Evolutionary conservation across 768 basidiomycete species (phyloP).

Genomic region (Hygrophorus russula): DNA sequence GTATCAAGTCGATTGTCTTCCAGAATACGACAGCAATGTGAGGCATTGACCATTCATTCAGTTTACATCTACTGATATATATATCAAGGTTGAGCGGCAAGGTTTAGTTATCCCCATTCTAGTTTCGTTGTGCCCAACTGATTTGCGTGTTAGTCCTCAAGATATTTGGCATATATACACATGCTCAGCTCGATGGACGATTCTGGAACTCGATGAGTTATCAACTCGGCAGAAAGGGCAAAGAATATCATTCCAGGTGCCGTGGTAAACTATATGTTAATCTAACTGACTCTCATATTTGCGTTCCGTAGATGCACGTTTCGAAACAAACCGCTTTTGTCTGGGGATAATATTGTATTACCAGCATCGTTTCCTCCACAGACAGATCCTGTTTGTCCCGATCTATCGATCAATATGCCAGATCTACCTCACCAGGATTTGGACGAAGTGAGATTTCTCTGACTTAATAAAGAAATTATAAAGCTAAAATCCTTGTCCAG

Average conservation of each 20-base stretch:
- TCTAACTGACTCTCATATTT: slow-evolving; percentile 1
- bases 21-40: slow-evolving; percentile 23
- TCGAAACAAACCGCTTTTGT: slow-evolving; percentile 19
- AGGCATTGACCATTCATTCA: slow-evolving; percentile 2
- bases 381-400: slow-evolving; percentile 13
- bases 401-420: slow-evolving; percentile 13
- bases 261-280: not conserved
- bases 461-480: not conserved
- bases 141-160: slow-evolving; percentile 17
- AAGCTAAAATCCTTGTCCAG: slow-evolving; percentile 10
- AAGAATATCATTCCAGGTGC: slow-evolving; percentile 44
- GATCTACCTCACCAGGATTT: slow-evolving; percentile 31
- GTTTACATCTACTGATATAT: not conserved
- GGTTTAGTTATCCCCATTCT: slow-evolving; percentile 5
- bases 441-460: slow-evolving; percentile 28
- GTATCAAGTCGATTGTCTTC: slow-evolving; percentile 40
- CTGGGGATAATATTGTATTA: slow-evolving; percentile 29
- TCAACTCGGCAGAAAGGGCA: slow-evolving; percentile 28
- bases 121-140: not conserved
- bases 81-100: slow-evolving; percentile 19
- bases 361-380: slow-evolving; percentile 43
- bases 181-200: slow-evolving; percentile 25
- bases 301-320: slow-evolving; percentile 29
- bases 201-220: slow-evolving; percentile 27
- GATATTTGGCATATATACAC: slow-evolving; percentile 28